Base-by-base conservation (phyloP, 768 basidiomycete species). In the Tylopilus balloui region DNA sequence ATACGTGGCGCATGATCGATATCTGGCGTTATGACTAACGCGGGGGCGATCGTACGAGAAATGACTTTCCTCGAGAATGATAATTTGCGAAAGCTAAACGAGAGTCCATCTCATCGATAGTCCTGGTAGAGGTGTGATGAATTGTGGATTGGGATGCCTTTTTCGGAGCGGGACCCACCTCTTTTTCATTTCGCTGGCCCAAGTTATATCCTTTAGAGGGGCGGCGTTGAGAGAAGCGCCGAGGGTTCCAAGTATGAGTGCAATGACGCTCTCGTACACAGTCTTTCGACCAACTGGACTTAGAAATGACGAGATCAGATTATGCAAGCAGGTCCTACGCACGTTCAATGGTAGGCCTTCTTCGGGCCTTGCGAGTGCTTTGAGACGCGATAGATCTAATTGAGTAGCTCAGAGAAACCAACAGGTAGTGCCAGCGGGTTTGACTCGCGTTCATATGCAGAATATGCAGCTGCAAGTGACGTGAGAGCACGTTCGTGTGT, bases 161-260 rank as follows among this genome's bases (percentile, higher is more conserved):
- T 19, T 25, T 35, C 6, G 7, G 14, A 19, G 35, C 10, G 19
- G 25, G 15, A 67, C 80, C 56, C 57, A 90, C 90, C 84, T 77
- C 62, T 78, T 83, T 58, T 78, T 78, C 90, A 92, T 92, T 69
- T 94, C 90, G 57, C 86, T 89, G 15, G 88, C 79, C 91, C 89
- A 93, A 28, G 86, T 85, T 51, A 92, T 88, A 59, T 91, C 87
- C 57, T 84, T 88, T 28, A 92, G 68, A 27, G 73, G 64, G 1
- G 88, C 79, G 7, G 84, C 76, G 55, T 78, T 83, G 51, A 88
- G 58, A n/a, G 81, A 79, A 27, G 87, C 86, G 7, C 88, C 90
- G 3, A 90, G 50, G 17, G 80, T 83, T 19, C 88, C 88, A 10
- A 86, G 52, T n/a, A 82, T 56, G 17, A 91, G 72, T 1, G 81